A percentile compares a stretch with the other conserved stretches of the same genome.
These are phyloP conservation scores for Meyerozyma smithsonii DNA, from an alignment of 1,139 yeast species.

Conservation along the genomic window DNA sequence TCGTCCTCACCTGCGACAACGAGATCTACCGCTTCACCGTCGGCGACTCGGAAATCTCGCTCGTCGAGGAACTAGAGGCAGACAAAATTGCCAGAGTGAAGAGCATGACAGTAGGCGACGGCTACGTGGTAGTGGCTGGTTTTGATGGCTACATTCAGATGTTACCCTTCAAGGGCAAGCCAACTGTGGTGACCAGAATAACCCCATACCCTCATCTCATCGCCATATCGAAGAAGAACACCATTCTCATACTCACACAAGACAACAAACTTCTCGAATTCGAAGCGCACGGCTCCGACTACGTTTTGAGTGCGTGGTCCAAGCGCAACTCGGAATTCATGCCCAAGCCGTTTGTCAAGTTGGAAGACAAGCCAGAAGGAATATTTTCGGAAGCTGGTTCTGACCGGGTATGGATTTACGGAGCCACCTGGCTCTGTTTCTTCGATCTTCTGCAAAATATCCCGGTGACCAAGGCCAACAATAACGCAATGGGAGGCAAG, in stretches of 20 bases:
- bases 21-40: slow-evolving; percentile 53
- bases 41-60: slow-evolving; percentile 38
- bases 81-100: slow-evolving; percentile 32
- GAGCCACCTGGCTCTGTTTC: slow-evolving; percentile 78
- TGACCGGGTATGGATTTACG: slow-evolving; percentile 70
- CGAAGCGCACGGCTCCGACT: slow-evolving; percentile 17
- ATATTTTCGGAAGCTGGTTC: slow-evolving; percentile 41
- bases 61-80: slow-evolving; percentile 21
- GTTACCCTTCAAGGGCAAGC: slow-evolving; percentile 19
- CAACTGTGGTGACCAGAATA: slow-evolving; percentile 42
- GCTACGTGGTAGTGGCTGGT: slow-evolving; percentile 29
- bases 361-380: slow-evolving; percentile 73
- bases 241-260: slow-evolving; percentile 63
- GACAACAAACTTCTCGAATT: slow-evolving; percentile 77
- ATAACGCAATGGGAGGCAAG: slow-evolving; percentile 20
- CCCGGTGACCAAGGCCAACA: slow-evolving; percentile 34
- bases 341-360: slow-evolving; percentile 58
- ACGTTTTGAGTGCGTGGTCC: slow-evolving; percentile 73
- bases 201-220: slow-evolving; percentile 62
- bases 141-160: slow-evolving; percentile 65
- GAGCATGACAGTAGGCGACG: slow-evolving; percentile 36
- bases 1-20: slow-evolving; percentile 62
- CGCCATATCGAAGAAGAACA: slow-evolving; percentile 44
- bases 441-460: slow-evolving; percentile 64
- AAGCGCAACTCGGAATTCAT: slow-evolving; percentile 67